Base-by-base conservation (phyloP, 257 asterid genomes). In the Petrea volubilis region DNA sequence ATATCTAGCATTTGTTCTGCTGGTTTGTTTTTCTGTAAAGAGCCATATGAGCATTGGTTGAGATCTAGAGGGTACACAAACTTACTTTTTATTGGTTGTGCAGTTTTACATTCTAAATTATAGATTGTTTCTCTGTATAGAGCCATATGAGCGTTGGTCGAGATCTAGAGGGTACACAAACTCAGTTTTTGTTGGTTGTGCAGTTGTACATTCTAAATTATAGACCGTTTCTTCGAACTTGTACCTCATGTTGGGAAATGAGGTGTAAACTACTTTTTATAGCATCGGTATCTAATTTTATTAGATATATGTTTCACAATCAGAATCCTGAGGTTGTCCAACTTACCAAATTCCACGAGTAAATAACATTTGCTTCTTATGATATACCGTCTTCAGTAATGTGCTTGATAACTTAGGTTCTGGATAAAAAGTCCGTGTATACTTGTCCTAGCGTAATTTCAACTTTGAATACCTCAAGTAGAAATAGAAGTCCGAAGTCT, bases 1-100 rank as follows among this genome's bases (percentile, higher is more conserved):
- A 66, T 69, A 60, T 46, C 25, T 34, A 60, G 36, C 41, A 56
- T 64, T 29, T 55, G 17, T 34, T 69, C 51, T 57, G 51, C 71
- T 52, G 49, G 44, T 64, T 65, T 41, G 47, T 15, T 58, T 44
- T 52, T 29, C 60, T 33, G 28, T 65, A 49, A 10, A 55, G 51
- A 18, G 47, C 31, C 41, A 27, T 36, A 34, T 29, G 53, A 47
- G 41, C 67, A 40, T 47, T 18, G 23, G 59, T 13, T 18, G 18
- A 61, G 64, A 70, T 57, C 13, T 31, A 10, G 14, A 71, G 0
- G 15, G 61, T n/a, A 43, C 17, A 24, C 38, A 28, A 13, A 38
- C 69, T 67, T 63, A 33, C 38, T 64, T 25, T 40, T 52, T 60
- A 34, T 60, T 20, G 38, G 14, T 60, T 40, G 36, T 60, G 25